Evolutionary conservation across 1,284 basidiomycete genomes (phyloP).

Genomic region (Sparassis latifolia): DNA sequence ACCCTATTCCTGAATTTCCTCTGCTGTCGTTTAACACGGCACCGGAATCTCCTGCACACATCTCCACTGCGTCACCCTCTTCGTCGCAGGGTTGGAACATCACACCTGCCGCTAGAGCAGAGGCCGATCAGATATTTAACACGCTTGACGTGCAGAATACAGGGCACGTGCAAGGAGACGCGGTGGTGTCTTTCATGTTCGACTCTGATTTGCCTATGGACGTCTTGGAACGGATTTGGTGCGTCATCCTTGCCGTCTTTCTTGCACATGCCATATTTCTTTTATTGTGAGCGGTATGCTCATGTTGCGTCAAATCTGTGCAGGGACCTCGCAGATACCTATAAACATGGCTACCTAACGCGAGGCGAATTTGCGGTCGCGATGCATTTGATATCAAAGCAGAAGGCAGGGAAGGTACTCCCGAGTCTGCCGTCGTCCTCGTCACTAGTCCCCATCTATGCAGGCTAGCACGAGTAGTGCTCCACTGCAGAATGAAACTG

Average conservation of each 20-base stretch:
- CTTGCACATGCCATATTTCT: conserved; percentile 36
- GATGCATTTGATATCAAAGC: conserved; percentile 89
- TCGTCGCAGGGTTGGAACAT: neutral
- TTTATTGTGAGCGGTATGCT: too few relatives aligned
- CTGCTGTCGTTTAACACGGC: neutral
- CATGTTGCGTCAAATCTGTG: too few relatives aligned
- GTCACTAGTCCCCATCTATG: conserved; percentile 3
- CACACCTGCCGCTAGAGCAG: conserved; percentile 10
- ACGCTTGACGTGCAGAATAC: conserved; percentile 17
- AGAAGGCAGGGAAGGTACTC: conserved; percentile 74
- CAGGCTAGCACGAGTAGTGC: neutral
- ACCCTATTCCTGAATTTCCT: too few relatives aligned
- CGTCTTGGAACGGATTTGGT: conserved; percentile 19
- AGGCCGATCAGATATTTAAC: conserved; percentile 20
- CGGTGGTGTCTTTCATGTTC: conserved; percentile 15
- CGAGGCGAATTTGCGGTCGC: conserved; percentile 95
- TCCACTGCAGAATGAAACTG: too few relatives aligned
- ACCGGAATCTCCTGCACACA: neutral
- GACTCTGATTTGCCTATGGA: conserved; percentile 17
- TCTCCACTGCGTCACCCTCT: conserved; percentile 5
- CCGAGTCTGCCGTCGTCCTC: conserved; percentile 48
- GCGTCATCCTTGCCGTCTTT: conserved; percentile 33
- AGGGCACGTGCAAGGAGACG: conserved; percentile 17
- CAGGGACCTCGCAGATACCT: conserved; percentile 92
- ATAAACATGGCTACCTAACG: conserved; percentile 81